phyloP scores from a whole-genome alignment of 2,329 filamentous ascomycete genomes.

The Beauveria bassiana region DNA sequence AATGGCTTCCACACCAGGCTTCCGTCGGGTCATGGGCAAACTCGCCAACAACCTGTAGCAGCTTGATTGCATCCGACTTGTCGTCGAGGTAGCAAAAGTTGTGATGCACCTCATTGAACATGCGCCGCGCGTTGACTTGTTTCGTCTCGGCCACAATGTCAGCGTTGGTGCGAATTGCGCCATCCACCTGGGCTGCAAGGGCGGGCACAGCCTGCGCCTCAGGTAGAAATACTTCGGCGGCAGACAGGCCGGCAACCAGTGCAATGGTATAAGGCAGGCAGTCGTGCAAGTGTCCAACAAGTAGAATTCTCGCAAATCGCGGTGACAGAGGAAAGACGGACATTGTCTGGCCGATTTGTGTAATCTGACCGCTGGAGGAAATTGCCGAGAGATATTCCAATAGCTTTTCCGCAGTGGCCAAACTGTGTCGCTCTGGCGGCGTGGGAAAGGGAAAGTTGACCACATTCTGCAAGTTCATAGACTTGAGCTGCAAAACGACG shows the following conservation, averaged over 20 bases:
- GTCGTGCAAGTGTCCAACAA: slow-evolving; percentile 74
- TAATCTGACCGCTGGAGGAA: slow-evolving; percentile 63
- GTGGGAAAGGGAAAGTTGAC: slow-evolving; percentile 96
- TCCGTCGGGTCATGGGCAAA: slow-evolving; percentile 69
- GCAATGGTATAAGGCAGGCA: slow-evolving; percentile 83
- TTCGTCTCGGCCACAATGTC: slow-evolving; percentile 66
- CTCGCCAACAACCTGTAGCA: slow-evolving; percentile 80
- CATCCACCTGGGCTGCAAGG: slow-evolving; percentile 37
- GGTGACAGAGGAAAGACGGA: slow-evolving; percentile 86
- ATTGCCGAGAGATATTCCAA: slow-evolving; percentile 81
- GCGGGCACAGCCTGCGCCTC: slow-evolving; percentile 67
- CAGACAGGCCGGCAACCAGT: slow-evolving; percentile 79
- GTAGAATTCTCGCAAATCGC: slow-evolving; percentile 83
- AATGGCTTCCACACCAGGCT: slow-evolving; percentile 72
- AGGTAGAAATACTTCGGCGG: slow-evolving; percentile 78
- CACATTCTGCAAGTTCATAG: slow-evolving; percentile 85
- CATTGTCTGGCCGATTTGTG: slow-evolving; percentile 70
- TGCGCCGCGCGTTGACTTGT: slow-evolving; percentile 53
- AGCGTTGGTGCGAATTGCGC: slow-evolving; percentile 51
- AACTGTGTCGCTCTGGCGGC: slow-evolving; percentile 66
- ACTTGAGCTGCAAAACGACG: slow-evolving; percentile 87
- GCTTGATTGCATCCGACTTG: slow-evolving; percentile 80
- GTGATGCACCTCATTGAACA: slow-evolving; percentile 64
- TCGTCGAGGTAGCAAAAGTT: slow-evolving; percentile 77
- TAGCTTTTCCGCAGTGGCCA: slow-evolving; percentile 78